Evolutionary conservation across 2,329 filamentous ascomycete species (phyloP), one percentile per base, ranked within the genome.

Genomic region (Sordariomycetes sp.): DNA sequence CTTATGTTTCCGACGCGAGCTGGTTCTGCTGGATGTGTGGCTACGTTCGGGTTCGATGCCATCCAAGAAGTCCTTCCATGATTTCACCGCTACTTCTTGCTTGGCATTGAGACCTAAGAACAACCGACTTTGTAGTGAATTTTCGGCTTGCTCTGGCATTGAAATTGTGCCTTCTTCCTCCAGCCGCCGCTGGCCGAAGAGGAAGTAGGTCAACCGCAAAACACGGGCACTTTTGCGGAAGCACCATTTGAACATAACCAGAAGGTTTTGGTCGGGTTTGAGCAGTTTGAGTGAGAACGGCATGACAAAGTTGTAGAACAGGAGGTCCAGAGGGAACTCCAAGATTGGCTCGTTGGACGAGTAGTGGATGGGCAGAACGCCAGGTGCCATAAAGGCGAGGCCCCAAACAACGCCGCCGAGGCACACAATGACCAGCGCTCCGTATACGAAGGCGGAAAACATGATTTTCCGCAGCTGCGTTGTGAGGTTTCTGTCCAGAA

Each of bases 271-370:
- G 33, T 85, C 86, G 3, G 90, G 88, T 51, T 83, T 85, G 58
- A 94, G 81, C 46, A 86, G 79, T 46, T 76, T 82, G 45, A 96
- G 76, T 10, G 88, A 79, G 32, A 94, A 63, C 0, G 92, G 92
- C 68, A 95, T 92, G 30, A 95, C 65, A 54, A 95, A 94, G 58
- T 96, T 96, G 69, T 95, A 98, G 54, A 96, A 92, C 12, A 98
- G 66, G 3, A 98, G 68, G 50, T 98, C 90, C 40, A 94, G 76
- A 0, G 92, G 92, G 44, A 98, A 96, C 53, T 96, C 92, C 31
- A 96, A 67, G 1, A 94, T 82, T 1, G 92, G 88, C 46, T 94
- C 85, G 42, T 88, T 90, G 1, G 86, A 90, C 3, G 87, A 86
- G 76, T 93, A 96, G 55, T 90, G 85, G 30, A 98, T 85, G 0